Base-by-base conservation (phyloP, 2,329 filamentous ascomycete genomes). In the Verticillium isaacii region DNA sequence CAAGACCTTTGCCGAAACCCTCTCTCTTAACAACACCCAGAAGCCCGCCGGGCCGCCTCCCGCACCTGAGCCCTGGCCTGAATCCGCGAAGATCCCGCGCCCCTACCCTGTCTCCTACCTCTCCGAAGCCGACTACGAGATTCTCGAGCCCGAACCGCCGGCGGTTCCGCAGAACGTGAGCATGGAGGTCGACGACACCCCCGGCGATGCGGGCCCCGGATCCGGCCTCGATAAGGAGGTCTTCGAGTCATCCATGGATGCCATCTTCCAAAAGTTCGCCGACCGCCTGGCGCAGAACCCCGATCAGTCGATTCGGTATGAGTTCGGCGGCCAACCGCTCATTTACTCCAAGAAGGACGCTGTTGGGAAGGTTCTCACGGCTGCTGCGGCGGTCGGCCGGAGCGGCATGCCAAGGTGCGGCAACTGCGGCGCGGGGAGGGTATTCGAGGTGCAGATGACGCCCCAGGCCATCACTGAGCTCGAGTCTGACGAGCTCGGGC, bases 391-490 rank as follows among this genome's bases (percentile, higher is more conserved):
- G 63, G 68, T 29, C 14, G 68, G 71, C 23, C 59, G 63, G 58
- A 60, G 63, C 59, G 79, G 84, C 2, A 86, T 97, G 32, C 93
- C 94, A 1, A 79, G 87, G 11, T 99, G 95, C 73, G 78, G 77
- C 32, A 89, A 86, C 68, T 99, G 95, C 75, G 89, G 90, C 9
- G 85, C 82, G 0, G 80, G 84, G 58, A 86, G 94, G 65, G 86
- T 90, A 15, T 98, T 98, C 73, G 95, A 99, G 81, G 82, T 97
- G 62, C 95, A 99, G 80, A 80, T 99, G 66, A 93, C 90, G 67
- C 95, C 95, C 50, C 90, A 96, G 72, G 89, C 93, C 3, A 99
- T 99, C 69, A 86, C 87, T 34, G 90, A 96, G 80, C 80, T 98
- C 60, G 95, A 98, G 79, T 88, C 84, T 2, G 39, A 59, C 52